Evolutionary conservation across 1,139 yeast species (phyloP).

Genomic region (Hyphopichia wangnamkhiaoensis): DNA sequence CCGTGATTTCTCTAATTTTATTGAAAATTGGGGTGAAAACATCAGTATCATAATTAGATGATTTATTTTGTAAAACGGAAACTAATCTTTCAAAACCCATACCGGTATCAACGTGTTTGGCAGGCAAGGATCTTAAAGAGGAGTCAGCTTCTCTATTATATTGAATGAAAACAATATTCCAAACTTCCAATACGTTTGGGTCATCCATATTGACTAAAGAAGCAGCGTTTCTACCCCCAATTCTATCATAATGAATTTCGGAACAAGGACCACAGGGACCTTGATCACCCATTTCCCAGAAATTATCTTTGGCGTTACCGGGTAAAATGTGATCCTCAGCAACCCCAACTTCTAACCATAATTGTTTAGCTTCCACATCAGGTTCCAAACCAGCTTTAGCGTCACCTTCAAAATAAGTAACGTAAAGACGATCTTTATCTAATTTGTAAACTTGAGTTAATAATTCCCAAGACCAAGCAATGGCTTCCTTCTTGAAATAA

Average conservation of each 20-base stretch:
- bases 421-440: slow-evolving; percentile 78
- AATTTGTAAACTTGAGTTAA: slow-evolving; percentile 82
- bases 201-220: slow-evolving; percentile 90
- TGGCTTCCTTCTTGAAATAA: slow-evolving; percentile 93
- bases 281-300: slow-evolving; percentile 99
- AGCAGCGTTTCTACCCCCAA: slow-evolving; percentile 96
- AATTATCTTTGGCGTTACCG: slow-evolving; percentile 87
- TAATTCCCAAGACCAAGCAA: slow-evolving; percentile 85
- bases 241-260: slow-evolving; percentile 95
- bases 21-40: slow-evolving; percentile 87
- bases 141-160: slow-evolving; percentile 91
- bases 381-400: slow-evolving; percentile 80
- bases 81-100: slow-evolving; percentile 98
- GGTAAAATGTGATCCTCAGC: slow-evolving; percentile 90
- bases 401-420: slow-evolving; percentile 95
- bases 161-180: slow-evolving; percentile 98
- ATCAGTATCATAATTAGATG: slow-evolving; percentile 95
- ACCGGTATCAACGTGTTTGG: slow-evolving; percentile 96
- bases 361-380: slow-evolving; percentile 87
- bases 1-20: slow-evolving; percentile 87
- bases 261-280: slow-evolving; percentile 99
- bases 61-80: slow-evolving; percentile 85
- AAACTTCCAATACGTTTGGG: slow-evolving; percentile 94
- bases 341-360: slow-evolving; percentile 88
- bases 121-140: slow-evolving; percentile 80